Conservation (phyloP, 345 rosid species). For the Anacardium occidentale region DNA sequence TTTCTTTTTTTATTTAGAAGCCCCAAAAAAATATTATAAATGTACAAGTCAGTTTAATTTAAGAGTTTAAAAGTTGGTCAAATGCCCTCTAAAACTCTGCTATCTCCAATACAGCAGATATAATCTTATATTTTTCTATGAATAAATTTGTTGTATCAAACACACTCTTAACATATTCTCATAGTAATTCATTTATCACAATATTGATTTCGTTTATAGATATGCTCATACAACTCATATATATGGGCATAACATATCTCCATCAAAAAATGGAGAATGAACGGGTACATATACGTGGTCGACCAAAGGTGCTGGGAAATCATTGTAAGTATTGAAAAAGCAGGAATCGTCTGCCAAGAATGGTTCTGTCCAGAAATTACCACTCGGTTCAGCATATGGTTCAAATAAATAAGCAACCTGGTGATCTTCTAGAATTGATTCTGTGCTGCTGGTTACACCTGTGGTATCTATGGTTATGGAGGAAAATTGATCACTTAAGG, state of each 20-base stretch:
- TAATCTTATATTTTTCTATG: no score
- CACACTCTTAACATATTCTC: no score
- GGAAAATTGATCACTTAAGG: slow-evolving; percentile 20
- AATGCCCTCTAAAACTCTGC: no score
- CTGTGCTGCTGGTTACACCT: slow-evolving; percentile 7
- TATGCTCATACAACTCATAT: not conserved
- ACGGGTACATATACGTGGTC: slow-evolving; percentile 8
- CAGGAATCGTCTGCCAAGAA: slow-evolving; percentile 25
- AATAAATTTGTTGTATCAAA: no score
- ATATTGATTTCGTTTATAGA: no score
- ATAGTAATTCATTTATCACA: no score
- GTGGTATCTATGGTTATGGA: slow-evolving; percentile 11
- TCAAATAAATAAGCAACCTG: slow-evolving; percentile 20
- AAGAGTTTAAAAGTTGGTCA: no score
- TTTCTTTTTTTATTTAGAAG: no score
- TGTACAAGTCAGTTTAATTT: no score
- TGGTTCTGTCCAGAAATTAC: slow-evolving; percentile 49
- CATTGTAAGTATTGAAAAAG: slow-evolving; percentile 20
- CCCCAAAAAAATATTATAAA: no score
- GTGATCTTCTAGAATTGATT: slow-evolving; percentile 5
- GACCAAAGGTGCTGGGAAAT: slow-evolving; percentile 16
- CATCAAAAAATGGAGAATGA: slow-evolving; percentile 27
- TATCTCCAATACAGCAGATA: no score
- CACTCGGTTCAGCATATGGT: slow-evolving; percentile 19
- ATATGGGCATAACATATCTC: slow-evolving; percentile 19